Evolutionary conservation across 2,329 filamentous ascomycete species (phyloP).

Genomic region (Ustilaginoidea virens): DNA sequence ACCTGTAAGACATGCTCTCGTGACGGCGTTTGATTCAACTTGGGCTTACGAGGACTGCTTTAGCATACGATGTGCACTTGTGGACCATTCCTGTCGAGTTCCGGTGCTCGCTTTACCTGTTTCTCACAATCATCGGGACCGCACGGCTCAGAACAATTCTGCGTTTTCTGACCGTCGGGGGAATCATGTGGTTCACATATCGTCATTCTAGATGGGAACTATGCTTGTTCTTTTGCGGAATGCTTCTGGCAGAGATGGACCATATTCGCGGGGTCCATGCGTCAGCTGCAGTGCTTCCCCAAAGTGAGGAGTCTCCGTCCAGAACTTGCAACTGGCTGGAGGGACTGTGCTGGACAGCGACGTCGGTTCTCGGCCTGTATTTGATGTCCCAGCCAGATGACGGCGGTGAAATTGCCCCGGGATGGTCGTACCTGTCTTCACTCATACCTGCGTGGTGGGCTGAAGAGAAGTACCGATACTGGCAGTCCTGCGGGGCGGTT

Average conservation of each 20-base stretch:
- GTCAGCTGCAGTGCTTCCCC: slow-evolving; percentile 12
- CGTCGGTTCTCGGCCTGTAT: slow-evolving; percentile 36
- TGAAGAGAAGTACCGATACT: slow-evolving; percentile 37
- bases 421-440: slow-evolving; percentile 32
- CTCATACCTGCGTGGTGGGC: slow-evolving; percentile 34
- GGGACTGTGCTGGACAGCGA: slow-evolving; percentile 19
- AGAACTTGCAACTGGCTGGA: slow-evolving; percentile 4
- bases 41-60: too few relatives aligned
- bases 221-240: slow-evolving; percentile 37
- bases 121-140: slow-evolving; percentile 34
- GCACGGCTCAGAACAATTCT: slow-evolving; percentile 26
- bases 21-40: too few relatives aligned
- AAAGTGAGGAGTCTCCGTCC: slow-evolving; percentile 8
- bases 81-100: slow-evolving; percentile 51
- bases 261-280: slow-evolving; percentile 30
- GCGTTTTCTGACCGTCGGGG: slow-evolving; percentile 25
- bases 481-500: slow-evolving; percentile 37
- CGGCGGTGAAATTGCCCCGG: slow-evolving; percentile 30
- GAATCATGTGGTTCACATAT: slow-evolving; percentile 28
- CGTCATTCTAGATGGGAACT: slow-evolving; percentile 37
- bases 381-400: slow-evolving; percentile 26
- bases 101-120: slow-evolving; percentile 40
- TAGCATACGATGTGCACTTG: slow-evolving; percentile 39
- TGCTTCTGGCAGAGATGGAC: slow-evolving; percentile 39
- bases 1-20: slow-evolving; percentile 18